These are phyloP conservation scores for Rubia peregrina DNA, from an alignment of 305 asterid species.

Conservation along the genomic window DNA sequence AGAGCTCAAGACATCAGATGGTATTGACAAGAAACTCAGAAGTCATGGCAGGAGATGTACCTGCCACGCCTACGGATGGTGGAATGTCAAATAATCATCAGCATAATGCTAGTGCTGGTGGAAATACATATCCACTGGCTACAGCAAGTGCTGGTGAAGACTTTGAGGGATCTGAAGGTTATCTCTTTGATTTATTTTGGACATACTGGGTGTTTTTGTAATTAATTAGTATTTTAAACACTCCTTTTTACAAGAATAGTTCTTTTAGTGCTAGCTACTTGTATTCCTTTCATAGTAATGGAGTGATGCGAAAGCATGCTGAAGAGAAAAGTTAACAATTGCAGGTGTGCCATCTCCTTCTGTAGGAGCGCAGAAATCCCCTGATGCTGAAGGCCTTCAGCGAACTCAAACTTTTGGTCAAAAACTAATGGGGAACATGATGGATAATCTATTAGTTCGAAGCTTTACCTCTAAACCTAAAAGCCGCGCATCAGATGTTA, in stretches of 20 bases:
- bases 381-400: constrained; percentile 51
- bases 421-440: constrained; percentile 90
- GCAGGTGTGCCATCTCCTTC: constrained; percentile 86
- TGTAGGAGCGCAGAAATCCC: constrained; percentile 47
- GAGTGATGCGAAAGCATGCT: constrained; percentile 19
- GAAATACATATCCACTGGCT: constrained; percentile 30
- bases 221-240: constrained; percentile 10
- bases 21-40: constrained; percentile 44
- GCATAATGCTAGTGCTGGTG: constrained; percentile 43
- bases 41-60: constrained; percentile 31
- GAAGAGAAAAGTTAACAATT: constrained; percentile 18
- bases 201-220: constrained; percentile 7
- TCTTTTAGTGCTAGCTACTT: background rate
- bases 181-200: constrained; percentile 21
- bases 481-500: constrained; percentile 42
- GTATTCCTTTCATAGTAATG: background rate
- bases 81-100: constrained; percentile 29
- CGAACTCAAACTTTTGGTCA: constrained; percentile 94
- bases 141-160: constrained; percentile 32
- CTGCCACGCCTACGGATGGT: constrained; percentile 27
- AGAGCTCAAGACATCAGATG: constrained; percentile 47
- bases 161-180: constrained; percentile 80
- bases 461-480: constrained; percentile 76
- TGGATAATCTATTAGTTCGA: constrained; percentile 79
- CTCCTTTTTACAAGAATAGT: background rate